Conservation (phyloP, 257 asterid genomes). For the Gynochthodes officinalis region DNA sequence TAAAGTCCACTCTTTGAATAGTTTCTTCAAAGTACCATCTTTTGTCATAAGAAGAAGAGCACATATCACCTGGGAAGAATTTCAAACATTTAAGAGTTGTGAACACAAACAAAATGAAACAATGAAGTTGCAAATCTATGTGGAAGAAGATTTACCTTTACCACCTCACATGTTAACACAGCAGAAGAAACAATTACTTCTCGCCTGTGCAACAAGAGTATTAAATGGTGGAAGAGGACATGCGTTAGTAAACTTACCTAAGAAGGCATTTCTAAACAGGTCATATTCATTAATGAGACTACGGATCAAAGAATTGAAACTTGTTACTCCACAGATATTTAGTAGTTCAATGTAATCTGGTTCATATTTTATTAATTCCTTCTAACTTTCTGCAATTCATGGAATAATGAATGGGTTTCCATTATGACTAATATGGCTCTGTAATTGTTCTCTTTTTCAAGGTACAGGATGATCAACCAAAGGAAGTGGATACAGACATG, state of each 20-base stretch:
- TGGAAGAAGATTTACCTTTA: conserved; percentile 54
- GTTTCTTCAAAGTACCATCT: conserved; percentile 69
- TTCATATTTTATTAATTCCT: too few species aligned
- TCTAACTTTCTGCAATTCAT: too few species aligned
- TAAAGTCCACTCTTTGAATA: conserved; percentile 76
- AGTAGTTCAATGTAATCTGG: background rate
- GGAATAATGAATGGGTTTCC: too few species aligned
- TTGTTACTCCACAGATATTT: background rate
- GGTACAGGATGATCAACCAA: background rate
- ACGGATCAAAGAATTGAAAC: background rate
- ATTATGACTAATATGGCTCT: background rate
- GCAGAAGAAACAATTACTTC: conserved; percentile 90
- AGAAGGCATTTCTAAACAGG: background rate
- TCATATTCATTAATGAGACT: background rate
- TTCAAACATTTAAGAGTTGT: conserved; percentile 7
- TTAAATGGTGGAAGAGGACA: conserved; percentile 5
- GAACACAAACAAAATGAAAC: background rate
- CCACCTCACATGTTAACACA: conserved; percentile 81
- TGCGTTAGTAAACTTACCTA: background rate
- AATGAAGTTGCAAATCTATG: conserved; percentile 12
- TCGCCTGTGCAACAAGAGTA: conserved; percentile 55
- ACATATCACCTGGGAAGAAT: conserved; percentile 61
- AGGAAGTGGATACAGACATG: background rate
- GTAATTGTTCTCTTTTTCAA: background rate
- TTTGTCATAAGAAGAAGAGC: conserved; percentile 74